Evolutionary conservation across 345 rosid species (phyloP), one percentile per base, ranked within the genome.

Genomic region (Aquilaria sinensis): DNA sequence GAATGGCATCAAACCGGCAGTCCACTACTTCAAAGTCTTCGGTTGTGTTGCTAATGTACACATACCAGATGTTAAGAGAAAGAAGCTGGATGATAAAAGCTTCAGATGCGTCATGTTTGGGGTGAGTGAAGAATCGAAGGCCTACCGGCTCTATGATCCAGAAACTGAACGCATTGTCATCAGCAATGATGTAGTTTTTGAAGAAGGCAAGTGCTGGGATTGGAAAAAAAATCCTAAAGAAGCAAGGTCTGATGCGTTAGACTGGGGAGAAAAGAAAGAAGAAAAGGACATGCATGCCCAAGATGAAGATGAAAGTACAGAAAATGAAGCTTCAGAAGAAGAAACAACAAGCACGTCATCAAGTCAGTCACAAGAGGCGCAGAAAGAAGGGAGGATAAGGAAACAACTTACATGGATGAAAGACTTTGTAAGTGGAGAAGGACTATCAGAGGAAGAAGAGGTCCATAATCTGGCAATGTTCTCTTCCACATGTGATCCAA

Each of bases 321-420:
- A 16, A 16, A 16, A 16, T 16, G 23, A 16, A 16, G 23, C 23
- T 16, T 16, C 23, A 16, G 23, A 16, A 16, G 23, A 16, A 16
- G 23, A 16, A 16, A 16, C 23, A 16, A 16, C 23, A 16, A 16
- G 23, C 23, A 16, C 23, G 23, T 16, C 23, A 16, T 16, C 23
- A 16, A 16, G 23, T 16, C 23, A 16, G 0, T 10, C 12, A 0
- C 14, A 48, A 10, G 51, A 10, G 12, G 6, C 51, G 3, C 5
- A 34, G 3, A 1, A 34, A 3, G 41, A 34, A 47, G 10, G 62
- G 12, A 9, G 11, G 43, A 1, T 12, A 6, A 43, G 61, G 46
- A 55, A 31, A 23, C 6, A n/a, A 56, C 72, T 62, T 3, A 1
- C 8, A 1, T 68, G 46, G 66, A 61, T 68, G 62, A 15, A 55